A percentile compares a stretch with the other conserved stretches of the same genome.
phyloP scores from a whole-genome alignment of 2,329 filamentous ascomycete genomes.

The Plenodomus tracheiphilus region DNA sequence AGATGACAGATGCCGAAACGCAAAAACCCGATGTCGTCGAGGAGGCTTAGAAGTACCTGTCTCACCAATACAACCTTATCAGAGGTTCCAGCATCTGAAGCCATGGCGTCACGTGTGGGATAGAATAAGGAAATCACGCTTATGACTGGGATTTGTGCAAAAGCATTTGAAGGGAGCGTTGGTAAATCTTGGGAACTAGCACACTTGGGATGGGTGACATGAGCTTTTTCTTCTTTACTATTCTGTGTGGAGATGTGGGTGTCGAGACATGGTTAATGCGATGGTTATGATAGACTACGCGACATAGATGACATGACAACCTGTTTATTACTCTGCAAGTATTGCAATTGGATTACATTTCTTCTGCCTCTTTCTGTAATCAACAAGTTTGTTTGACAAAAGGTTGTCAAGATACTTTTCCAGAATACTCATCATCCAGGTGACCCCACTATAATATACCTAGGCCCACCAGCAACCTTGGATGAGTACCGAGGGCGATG shows the following conservation, averaged over 20 bases:
- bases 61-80: neutral
- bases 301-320: neutral
- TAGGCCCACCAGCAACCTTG: no score
- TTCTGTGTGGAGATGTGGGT: slow-evolving; percentile 1
- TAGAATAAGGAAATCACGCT: slow-evolving; percentile 2
- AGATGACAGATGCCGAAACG: slow-evolving; percentile 64
- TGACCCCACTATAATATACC: no score
- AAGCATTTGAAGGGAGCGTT: slow-evolving; percentile 22
- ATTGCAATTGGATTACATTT: no score
- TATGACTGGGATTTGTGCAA: slow-evolving; percentile 18
- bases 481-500: no score
- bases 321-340: neutral
- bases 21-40: slow-evolving; percentile 46
- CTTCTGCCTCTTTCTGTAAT: no score
- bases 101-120: neutral
- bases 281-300: slow-evolving; percentile 32
- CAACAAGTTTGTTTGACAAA: no score
- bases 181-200: slow-evolving; percentile 5
- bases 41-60: slow-evolving; percentile 32
- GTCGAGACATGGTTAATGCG: slow-evolving; percentile 25
- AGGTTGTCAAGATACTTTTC: no score
- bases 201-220: slow-evolving; percentile 6
- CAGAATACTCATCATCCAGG: no score
- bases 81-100: neutral
- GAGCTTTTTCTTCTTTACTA: slow-evolving; percentile 8